Evolutionary conservation across 139 green algal species (phyloP), one percentile per base, ranked within the genome.

Genomic region (Yamagishiella unicocca): DNA sequence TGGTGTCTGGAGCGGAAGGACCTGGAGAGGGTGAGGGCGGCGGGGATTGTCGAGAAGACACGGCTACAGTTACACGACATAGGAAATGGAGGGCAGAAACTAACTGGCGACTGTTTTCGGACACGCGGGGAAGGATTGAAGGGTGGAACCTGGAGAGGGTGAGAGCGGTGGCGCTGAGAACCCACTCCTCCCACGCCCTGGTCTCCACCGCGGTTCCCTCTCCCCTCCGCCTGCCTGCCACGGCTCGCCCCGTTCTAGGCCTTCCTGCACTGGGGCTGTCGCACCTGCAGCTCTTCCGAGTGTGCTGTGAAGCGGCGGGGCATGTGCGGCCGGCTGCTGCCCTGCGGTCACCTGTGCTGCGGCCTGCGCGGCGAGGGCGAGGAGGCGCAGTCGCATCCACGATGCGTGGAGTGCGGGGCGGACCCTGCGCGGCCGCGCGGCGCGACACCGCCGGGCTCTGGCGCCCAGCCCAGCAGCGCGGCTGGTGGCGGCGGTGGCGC

Each of bases 321-420:
- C 67, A 75, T 75, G 50, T 87, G 82, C 82, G 42, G 40, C 33
- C 67, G 66, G 19, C 82, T 25, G 33, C 45, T 87, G 46, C 67
- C 82, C 7, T 87, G 82, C 82, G 82, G 82, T 27, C 82, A 87
- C 82, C 80, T 67, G 82, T 87, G 82, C 50, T 87, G 82, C 68
- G 67, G 67, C 25, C 50, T 81, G 40, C 66, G 82, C 24, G 66
- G 45, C 12, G 64, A 87, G 42, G 81, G 31, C 1, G 45, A 85
- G 38, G 58, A 38, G 38, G 10, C 58, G 21, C 33, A 35, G 17
- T 9, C 35, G 8, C 80, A 86, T 45, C 80, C 80, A 33, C 66
- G 80, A 43, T 86, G 80, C 31, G 64, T 61, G 31, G 80, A 78
- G 80, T 86, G 80, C 80, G 80, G 80, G 2, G 43, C n/a, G 0